Conservation (phyloP, 768 basidiomycete genomes). For the Kwoniella sp. region DNA sequence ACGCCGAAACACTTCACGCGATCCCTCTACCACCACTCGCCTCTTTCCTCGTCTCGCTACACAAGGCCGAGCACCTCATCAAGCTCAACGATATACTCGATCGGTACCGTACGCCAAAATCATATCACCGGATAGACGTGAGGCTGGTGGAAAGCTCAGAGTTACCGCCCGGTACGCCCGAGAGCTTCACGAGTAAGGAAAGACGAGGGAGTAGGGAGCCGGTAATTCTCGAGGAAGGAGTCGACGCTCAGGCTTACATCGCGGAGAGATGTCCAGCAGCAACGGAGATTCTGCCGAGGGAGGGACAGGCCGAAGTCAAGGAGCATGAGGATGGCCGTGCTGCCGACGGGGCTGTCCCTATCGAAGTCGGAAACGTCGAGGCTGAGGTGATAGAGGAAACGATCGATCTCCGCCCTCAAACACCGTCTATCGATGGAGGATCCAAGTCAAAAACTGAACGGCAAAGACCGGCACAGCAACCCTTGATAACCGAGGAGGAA, state of each 20-base stretch:
- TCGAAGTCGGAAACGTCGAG: background rate
- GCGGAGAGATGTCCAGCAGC: background rate
- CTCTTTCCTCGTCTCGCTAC: constrained; percentile 30
- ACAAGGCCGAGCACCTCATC: constrained; percentile 31
- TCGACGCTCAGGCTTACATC: background rate
- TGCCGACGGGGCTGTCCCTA: background rate
- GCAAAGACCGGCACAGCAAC: too few relatives aligned
- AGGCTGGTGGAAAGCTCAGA: constrained; percentile 38
- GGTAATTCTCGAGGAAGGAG: constrained; percentile 6
- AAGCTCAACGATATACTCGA: constrained; percentile 42
- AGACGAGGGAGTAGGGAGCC: constrained; percentile 11
- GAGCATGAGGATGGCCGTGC: background rate
- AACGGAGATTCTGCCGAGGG: background rate
- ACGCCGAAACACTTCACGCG: constrained; percentile 40
- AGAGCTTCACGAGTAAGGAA: constrained; percentile 8
- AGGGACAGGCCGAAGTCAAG: background rate
- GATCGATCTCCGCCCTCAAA: background rate
- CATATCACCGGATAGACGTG: constrained; percentile 44
- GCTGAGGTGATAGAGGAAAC: background rate
- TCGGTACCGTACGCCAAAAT: constrained; percentile 37
- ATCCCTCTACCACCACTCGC: constrained; percentile 43
- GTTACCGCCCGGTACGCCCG: constrained; percentile 28
- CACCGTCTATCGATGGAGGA: too few relatives aligned
- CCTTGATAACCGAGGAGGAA: background rate
- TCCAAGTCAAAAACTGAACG: too few relatives aligned